A percentile compares a stretch with the other conserved stretches of the same genome.
Conservation (phyloP, 768 basidiomycete species). For the Tricholoma furcatifolium region DNA sequence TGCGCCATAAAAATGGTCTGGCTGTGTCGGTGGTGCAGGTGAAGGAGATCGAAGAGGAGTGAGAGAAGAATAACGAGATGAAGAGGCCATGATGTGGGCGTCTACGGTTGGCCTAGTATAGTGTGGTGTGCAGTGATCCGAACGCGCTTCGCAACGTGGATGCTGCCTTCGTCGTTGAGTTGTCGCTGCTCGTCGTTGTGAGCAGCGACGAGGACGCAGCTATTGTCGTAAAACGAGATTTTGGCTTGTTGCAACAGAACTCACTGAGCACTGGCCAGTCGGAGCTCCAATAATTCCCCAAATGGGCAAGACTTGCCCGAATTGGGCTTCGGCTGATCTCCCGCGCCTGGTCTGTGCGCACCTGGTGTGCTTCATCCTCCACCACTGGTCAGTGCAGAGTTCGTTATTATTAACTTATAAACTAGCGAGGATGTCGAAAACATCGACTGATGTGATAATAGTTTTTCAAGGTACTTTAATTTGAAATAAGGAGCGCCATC, state of each 20-base stretch:
- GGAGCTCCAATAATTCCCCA: slow-evolving; percentile 32
- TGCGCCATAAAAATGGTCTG: slow-evolving; percentile 80
- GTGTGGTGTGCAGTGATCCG: not conserved
- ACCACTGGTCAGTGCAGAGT: too few species aligned
- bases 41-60: slow-evolving; percentile 55
- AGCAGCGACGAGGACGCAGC: slow-evolving; percentile 1
- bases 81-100: slow-evolving; percentile 26
- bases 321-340: slow-evolving; percentile 14
- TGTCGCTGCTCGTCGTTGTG: slow-evolving; percentile 2
- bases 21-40: slow-evolving; percentile 57
- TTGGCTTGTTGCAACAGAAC: slow-evolving; percentile 4
- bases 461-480: too few species aligned
- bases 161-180: not conserved
- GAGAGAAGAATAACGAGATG: slow-evolving; percentile 40
- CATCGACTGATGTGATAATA: too few species aligned
- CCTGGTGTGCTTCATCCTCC: not conserved
- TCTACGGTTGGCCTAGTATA: slow-evolving; percentile 10
- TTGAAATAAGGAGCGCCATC: too few species aligned
- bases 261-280: slow-evolving; percentile 10
- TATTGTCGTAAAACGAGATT: slow-evolving; percentile 13
- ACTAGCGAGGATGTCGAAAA: too few species aligned
- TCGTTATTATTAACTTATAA: too few species aligned
- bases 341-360: slow-evolving; percentile 18
- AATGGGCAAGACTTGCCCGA: slow-evolving; percentile 18
- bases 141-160: slow-evolving; percentile 5